phyloP scores from a whole-genome alignment of 805 yeast species.

The Candida montana region DNA sequence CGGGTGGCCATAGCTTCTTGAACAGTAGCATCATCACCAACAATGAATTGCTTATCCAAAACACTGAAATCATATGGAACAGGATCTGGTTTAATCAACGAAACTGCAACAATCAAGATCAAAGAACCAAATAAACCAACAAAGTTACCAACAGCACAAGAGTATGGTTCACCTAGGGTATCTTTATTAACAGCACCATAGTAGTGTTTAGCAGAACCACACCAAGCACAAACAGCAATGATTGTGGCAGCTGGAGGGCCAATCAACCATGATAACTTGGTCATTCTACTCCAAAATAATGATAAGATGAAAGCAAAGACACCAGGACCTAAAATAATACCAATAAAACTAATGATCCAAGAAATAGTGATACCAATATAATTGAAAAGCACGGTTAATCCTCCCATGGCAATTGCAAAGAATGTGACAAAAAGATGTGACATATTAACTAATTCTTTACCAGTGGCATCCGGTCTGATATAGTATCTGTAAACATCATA shows the following conservation, averaged over 20 bases:
- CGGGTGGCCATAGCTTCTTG: conserved; percentile 27
- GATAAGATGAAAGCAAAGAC: conserved; percentile 29
- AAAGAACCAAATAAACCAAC: conserved; percentile 22
- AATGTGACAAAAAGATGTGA: conserved; percentile 30
- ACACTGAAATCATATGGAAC: conserved; percentile 23
- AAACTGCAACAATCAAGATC: conserved; percentile 28
- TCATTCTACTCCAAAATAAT: conserved; percentile 27
- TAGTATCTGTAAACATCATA: conserved; percentile 43
- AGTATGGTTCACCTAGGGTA: conserved; percentile 15
- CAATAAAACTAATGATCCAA: conserved; percentile 36
- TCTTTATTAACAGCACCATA: conserved; percentile 19
- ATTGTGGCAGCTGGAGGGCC: conserved; percentile 24
- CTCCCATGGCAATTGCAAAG: conserved; percentile 38
- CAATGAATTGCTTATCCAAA: conserved; percentile 19
- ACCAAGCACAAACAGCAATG: conserved; percentile 24
- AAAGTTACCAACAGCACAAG: conserved; percentile 21
- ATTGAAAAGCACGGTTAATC: conserved; percentile 34
- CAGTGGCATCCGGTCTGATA: conserved; percentile 36
- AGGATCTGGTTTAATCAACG: conserved; percentile 18
- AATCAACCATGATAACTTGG: conserved; percentile 15
- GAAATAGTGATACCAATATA: conserved; percentile 37
- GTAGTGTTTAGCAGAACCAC: conserved; percentile 18
- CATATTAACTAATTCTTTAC: conserved; percentile 29
- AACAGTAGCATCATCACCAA: conserved; percentile 33
- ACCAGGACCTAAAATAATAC: conserved; percentile 36